Percentiles rank a stretch among this genome's conserved stretches.
Evolutionary conservation across 441 rosid species (phyloP).

Genomic region (Capsella rubella): DNA sequence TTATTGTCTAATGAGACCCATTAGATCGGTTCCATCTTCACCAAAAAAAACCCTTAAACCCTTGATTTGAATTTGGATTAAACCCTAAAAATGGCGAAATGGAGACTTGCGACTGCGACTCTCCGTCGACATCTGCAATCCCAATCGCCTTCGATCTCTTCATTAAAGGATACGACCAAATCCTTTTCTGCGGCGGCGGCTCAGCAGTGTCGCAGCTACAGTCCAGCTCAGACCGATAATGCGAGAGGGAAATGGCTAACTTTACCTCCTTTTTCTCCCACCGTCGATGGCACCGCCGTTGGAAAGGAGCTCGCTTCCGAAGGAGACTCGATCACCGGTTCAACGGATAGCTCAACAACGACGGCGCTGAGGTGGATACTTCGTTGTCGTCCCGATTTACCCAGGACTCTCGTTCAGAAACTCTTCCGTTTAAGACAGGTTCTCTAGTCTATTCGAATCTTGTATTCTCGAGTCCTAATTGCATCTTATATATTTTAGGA

Average conservation of each 20-base stretch:
- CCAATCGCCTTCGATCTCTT: constrained; percentile 16
- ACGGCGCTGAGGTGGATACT: constrained; percentile 88
- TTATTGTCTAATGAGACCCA: not conserved
- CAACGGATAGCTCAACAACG: constrained; percentile 46
- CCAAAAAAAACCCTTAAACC: constrained; percentile 27
- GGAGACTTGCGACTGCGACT: constrained; percentile 38
- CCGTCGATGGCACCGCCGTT: constrained; percentile 52
- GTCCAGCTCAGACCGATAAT: constrained; percentile 23
- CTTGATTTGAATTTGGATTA: not conserved
- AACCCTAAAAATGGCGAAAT: constrained; percentile 37
- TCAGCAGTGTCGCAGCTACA: constrained; percentile 34
- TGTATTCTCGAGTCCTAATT: not conserved
- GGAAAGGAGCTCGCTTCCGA: constrained; percentile 58
- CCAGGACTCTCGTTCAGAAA: constrained; percentile 86
- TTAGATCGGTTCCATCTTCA: not conserved
- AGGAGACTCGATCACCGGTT: constrained; percentile 12
- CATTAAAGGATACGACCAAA: constrained; percentile 1
- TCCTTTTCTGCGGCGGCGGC: constrained; percentile 33
- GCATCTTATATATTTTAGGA: not conserved
- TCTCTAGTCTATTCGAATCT: not conserved
- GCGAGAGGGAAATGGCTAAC: constrained; percentile 70
- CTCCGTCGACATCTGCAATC: constrained; percentile 48
- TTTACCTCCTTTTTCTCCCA: constrained; percentile 69
- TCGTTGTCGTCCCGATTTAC: constrained; percentile 84
- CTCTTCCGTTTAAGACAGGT: constrained; percentile 95